Conservation (phyloP, 1,284 basidiomycete genomes). For the Trichosporon sp. region DNA sequence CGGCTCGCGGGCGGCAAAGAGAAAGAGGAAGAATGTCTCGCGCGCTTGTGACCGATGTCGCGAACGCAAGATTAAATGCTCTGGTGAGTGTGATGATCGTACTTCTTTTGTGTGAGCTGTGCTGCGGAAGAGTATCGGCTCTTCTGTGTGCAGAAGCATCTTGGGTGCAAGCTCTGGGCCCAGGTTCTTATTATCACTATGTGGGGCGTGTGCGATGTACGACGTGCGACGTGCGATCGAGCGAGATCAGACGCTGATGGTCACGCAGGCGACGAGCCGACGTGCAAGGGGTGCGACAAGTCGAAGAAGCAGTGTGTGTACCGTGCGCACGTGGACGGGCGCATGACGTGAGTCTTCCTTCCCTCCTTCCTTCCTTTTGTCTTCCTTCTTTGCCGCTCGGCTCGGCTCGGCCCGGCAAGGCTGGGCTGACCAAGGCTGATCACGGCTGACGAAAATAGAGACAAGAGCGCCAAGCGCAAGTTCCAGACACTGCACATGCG, state of each 20-base stretch:
- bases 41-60: slow-evolving; percentile 7
- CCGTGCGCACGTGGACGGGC: not conserved
- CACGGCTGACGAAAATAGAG: not conserved
- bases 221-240: not conserved
- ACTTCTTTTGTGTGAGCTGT: not conserved
- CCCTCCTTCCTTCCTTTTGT: too few relatives aligned
- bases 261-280: slow-evolving; percentile 1
- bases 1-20: not conserved
- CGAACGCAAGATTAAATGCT: slow-evolving; percentile 8
- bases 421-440: too few relatives aligned
- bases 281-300: slow-evolving; percentile 2
- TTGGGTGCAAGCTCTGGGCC: not conserved
- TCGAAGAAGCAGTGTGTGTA: slow-evolving; percentile 2
- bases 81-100: not conserved
- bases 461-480: not conserved
- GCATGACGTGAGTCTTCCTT: slow-evolving; percentile 1
- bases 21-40: slow-evolving; percentile 5
- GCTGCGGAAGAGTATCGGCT: too few relatives aligned
- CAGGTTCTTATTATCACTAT: too few relatives aligned
- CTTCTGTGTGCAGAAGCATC: too few relatives aligned
- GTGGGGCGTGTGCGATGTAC: too few relatives aligned
- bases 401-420: too few relatives aligned
- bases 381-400: too few relatives aligned
- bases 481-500: slow-evolving; percentile 2
- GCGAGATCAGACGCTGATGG: not conserved